phyloP scores from a whole-genome alignment of 768 basidiomycete species.

The Tubosaeta sp. region DNA sequence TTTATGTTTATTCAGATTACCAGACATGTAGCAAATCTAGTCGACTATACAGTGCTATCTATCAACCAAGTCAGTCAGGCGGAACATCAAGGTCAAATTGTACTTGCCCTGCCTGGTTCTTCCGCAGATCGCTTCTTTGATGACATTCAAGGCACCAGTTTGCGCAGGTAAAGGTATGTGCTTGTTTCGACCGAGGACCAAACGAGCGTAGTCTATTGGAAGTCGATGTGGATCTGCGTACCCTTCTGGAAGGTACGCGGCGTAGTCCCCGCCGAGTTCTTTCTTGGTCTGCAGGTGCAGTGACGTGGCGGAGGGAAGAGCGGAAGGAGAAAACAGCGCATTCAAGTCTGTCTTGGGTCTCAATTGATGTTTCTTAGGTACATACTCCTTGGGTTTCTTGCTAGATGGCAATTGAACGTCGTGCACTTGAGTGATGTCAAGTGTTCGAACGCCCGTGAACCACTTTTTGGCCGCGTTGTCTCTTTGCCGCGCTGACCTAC shows the following conservation, averaged over 20 bases:
- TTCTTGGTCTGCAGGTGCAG: constrained; percentile 25
- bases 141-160: constrained; percentile 36
- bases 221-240: constrained; percentile 29
- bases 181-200: constrained; percentile 40
- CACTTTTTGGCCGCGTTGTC: constrained; percentile 23
- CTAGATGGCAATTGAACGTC: neutral
- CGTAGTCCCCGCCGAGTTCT: constrained; percentile 51
- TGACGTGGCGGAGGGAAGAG: constrained; percentile 1
- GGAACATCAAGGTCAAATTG: neutral
- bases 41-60: constrained; percentile 4
- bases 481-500: constrained; percentile 19
- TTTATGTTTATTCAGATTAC: constrained; percentile 29
- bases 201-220: constrained; percentile 40
- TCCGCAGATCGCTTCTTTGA: constrained; percentile 22
- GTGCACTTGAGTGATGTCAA: constrained; percentile 10
- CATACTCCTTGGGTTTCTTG: constrained; percentile 2
- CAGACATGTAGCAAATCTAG: constrained; percentile 10
- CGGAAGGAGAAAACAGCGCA: constrained; percentile 12
- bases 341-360: constrained; percentile 21
- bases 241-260: constrained; percentile 36
- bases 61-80: neutral
- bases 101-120: constrained; percentile 11
- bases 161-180: constrained; percentile 40
- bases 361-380: constrained; percentile 17
- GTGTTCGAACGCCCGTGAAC: constrained; percentile 18